Evolutionary conservation across 306 rosid species (phyloP).

Genomic region (Sophora flavescens): DNA sequence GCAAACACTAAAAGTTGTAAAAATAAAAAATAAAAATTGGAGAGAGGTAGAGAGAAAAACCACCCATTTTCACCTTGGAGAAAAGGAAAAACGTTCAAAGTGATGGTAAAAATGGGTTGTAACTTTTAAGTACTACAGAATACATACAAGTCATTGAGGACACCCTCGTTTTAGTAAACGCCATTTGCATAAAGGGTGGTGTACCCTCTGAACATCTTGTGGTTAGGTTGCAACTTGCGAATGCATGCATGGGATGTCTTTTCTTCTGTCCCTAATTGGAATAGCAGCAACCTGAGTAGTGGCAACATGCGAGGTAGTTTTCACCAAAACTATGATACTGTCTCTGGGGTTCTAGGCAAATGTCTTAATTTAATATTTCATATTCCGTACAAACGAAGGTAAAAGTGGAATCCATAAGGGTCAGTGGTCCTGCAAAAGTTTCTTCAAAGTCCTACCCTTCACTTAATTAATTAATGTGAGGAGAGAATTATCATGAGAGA

Average conservation of each 20-base stretch:
- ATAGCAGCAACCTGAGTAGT: constrained; percentile 31
- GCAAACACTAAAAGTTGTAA: no score
- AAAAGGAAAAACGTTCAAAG: not conserved
- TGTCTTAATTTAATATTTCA: constrained; percentile 23
- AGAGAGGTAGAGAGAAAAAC: no score
- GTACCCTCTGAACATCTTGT: constrained; percentile 35
- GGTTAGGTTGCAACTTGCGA: constrained; percentile 49
- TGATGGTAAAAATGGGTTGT: no score
- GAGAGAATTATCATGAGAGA: not conserved
- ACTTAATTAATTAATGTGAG: not conserved
- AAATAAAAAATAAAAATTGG: no score
- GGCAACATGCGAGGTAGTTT: constrained; percentile 47
- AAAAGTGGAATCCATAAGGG: constrained; percentile 32
- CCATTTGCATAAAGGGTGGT: constrained; percentile 9
- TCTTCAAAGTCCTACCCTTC: constrained; percentile 8
- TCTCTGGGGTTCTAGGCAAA: constrained; percentile 26
- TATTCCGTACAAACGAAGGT: constrained; percentile 48
- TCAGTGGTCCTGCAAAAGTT: constrained; percentile 10
- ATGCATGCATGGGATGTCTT: constrained; percentile 56
- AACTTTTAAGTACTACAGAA: no score
- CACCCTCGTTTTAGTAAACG: no score
- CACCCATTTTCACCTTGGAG: no score
- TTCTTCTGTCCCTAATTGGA: constrained; percentile 50
- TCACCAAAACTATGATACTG: constrained; percentile 52
- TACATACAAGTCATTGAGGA: no score